Evolutionary conservation across 768 basidiomycete genomes (phyloP), one percentile per base, ranked within the genome.

Genomic region (Boletus rufocinnamomeus): DNA sequence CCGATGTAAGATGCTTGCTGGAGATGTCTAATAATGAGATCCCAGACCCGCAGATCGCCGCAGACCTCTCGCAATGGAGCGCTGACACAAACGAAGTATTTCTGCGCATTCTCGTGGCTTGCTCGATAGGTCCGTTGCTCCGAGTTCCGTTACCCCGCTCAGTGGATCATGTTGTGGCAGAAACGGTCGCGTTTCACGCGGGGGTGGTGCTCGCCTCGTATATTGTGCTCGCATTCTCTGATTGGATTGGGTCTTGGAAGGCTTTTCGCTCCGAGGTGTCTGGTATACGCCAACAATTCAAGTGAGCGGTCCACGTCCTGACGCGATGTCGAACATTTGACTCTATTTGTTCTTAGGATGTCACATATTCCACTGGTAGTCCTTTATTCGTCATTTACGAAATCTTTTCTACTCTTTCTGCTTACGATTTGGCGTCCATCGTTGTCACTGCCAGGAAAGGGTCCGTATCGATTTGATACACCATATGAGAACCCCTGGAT

Each of bases 301-400:
- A 80, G 87, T 85, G 34, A 48, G 71, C 10, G 23, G 3, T 16
- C 3, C 16, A 11, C 5, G 3, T 25, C 13, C 25, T 23, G 25
- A 32, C 3, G 37, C 25, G 16, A 37, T 34, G 5, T 21, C n/a
- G 9, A 35, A 21, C 11, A 6, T 46, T 32, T 44, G 16, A 57
- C 30, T 25, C 41, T 25, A 10, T 35, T 53, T 61, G 21, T 40
- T 35, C 38, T 44, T 37, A 90, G 89, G 63, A 80, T 86, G 53
- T 88, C 89, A 0, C 80, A 91, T 37, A 82, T 94, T 41, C 86
- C 92, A 4, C 78, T 94, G n/a, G 84, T 85, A 14, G 76, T 93
- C 6, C 80, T 93, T 69, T 93, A 93, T 66, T 91, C 91, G 0
- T 94, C 91, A 2, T 73, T 93, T 23, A 91, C 88, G 6, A 94